These are phyloP conservation scores for Thermochaetoides thermophila DNA, from an alignment of 495 filamentous ascomycete genomes.

Conservation along the genomic window DNA sequence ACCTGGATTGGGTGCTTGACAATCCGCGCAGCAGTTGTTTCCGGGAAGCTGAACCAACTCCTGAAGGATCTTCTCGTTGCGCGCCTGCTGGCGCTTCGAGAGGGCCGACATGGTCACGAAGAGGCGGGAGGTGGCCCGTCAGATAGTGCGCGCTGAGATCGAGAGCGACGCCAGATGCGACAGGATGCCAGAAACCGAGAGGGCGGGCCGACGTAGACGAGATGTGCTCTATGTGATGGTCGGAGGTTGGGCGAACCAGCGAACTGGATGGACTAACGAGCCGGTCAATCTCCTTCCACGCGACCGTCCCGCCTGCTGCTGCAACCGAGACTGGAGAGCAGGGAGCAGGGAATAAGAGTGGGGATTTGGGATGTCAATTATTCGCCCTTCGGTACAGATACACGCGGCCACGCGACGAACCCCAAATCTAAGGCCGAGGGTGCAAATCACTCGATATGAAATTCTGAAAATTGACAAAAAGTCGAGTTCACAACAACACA, in stretches of 20 bases:
- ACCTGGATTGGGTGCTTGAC: slow-evolving; percentile 85
- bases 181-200: background rate
- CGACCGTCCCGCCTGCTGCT: slow-evolving; percentile 6
- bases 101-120: too few species aligned
- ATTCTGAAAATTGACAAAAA: too few species aligned
- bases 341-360: background rate
- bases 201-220: background rate
- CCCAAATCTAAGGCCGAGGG: too few species aligned
- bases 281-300: too few species aligned
- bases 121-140: too few species aligned
- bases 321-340: background rate
- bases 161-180: background rate
- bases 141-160: slow-evolving; percentile 5
- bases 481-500: too few species aligned
- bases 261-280: too few species aligned
- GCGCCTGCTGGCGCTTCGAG: slow-evolving; percentile 91
- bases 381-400: too few species aligned
- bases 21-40: slow-evolving; percentile 93
- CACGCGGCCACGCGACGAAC: too few species aligned
- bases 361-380: background rate
- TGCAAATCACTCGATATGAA: too few species aligned
- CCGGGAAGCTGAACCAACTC: slow-evolving; percentile 85
- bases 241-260: slow-evolving; percentile 4
- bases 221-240: slow-evolving; percentile 7
- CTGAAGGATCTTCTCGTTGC: slow-evolving; percentile 84